A percentile compares a stretch with the other conserved stretches of the same genome.
These are phyloP conservation scores for Nicotiana sylvestris DNA, from an alignment of 257 asterid species.

Conservation along the genomic window DNA sequence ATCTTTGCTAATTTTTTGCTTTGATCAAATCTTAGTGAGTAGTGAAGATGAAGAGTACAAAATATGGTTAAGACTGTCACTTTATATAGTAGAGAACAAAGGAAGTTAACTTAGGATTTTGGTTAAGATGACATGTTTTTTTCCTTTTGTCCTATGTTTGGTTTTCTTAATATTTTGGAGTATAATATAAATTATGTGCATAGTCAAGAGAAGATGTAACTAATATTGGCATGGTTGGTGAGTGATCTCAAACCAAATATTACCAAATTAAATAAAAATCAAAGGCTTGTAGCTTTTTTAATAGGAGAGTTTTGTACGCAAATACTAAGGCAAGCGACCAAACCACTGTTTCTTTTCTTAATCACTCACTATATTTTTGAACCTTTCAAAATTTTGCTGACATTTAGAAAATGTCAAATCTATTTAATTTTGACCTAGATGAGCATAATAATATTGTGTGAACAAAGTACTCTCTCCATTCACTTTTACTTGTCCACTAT, in stretches of 20 bases:
- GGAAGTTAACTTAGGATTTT: not conserved
- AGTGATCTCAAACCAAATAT: slow-evolving; percentile 36
- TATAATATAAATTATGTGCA: slow-evolving; percentile 19
- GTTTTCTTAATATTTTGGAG: slow-evolving; percentile 24
- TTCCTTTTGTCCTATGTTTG: not conserved
- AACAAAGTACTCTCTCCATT: too few relatives aligned
- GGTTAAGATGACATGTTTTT: not conserved
- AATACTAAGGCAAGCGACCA: slow-evolving; percentile 1
- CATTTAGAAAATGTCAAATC: not conserved
- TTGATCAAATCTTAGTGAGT: not conserved
- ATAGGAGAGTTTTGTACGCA: slow-evolving; percentile 8
- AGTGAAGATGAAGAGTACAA: slow-evolving; percentile 5
- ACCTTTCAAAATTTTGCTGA: not conserved
- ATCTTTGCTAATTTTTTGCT: slow-evolving; percentile 5
- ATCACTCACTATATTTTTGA: not conserved
- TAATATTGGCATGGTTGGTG: slow-evolving; percentile 62
- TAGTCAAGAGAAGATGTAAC: slow-evolving; percentile 95
- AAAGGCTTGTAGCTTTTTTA: not conserved
- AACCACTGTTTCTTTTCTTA: not conserved
- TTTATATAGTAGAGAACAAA: not conserved
- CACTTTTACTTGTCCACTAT: too few relatives aligned
- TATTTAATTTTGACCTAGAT: not conserved
- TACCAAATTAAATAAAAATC: slow-evolving; percentile 21
- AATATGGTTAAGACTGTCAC: slow-evolving; percentile 1
- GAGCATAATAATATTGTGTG: not conserved